Conservation (phyloP, 2,329 filamentous ascomycete species). For the Cladophialophora psammophila region DNA sequence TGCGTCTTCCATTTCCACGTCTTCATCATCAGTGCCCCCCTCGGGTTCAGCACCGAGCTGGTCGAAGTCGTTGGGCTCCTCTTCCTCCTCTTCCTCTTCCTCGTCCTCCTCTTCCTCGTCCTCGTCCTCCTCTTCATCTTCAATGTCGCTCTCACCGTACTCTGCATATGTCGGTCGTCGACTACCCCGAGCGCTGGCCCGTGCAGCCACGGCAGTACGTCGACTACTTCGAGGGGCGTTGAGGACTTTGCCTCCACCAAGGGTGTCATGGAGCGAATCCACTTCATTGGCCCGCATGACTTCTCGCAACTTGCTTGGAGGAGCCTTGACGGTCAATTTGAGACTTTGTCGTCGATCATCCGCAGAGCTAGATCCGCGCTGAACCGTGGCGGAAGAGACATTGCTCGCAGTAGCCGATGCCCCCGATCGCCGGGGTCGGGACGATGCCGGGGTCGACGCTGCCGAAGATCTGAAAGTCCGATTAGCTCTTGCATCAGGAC, state of each 20-base stretch:
- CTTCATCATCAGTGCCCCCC: constrained; percentile 44
- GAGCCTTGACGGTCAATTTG: constrained; percentile 58
- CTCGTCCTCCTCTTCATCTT: constrained; percentile 49
- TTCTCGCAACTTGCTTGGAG: constrained; percentile 58
- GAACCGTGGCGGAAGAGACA: constrained; percentile 30
- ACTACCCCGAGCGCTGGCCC: constrained; percentile 45
- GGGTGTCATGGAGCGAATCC: constrained; percentile 49
- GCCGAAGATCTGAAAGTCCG: constrained; percentile 30
- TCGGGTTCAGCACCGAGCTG: constrained; percentile 46
- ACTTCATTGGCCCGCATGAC: constrained; percentile 47
- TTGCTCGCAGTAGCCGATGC: constrained; percentile 27
- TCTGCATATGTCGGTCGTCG: constrained; percentile 51
- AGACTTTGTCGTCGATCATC: constrained; percentile 52
- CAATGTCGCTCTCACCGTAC: constrained; percentile 54
- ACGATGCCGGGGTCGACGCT: constrained; percentile 36
- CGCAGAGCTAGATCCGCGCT: constrained; percentile 28
- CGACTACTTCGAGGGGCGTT: constrained; percentile 56
- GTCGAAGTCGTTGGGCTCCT: constrained; percentile 40
- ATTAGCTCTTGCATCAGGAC: constrained; percentile 30
- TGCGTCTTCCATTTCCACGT: constrained; percentile 56
- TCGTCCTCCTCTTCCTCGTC: constrained; percentile 49
- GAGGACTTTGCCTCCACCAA: constrained; percentile 55
- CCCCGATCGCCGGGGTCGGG: constrained; percentile 50
- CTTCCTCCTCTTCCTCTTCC: constrained; percentile 41
- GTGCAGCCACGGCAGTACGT: constrained; percentile 35